These are phyloP conservation scores for Colletotrichum salicis DNA, from an alignment of 2,329 filamentous ascomycete species.

Conservation along the genomic window DNA sequence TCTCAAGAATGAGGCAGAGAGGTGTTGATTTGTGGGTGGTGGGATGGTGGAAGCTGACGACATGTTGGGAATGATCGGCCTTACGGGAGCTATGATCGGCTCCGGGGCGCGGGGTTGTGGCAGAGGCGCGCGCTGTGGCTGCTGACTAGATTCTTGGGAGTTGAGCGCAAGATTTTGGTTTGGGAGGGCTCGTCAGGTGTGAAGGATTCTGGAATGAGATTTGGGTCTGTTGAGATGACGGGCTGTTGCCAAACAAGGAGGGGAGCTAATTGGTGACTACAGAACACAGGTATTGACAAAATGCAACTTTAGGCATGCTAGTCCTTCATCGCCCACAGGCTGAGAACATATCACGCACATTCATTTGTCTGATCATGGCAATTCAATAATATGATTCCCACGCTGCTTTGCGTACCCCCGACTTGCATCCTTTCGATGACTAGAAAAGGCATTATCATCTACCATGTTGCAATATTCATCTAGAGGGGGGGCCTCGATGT, in stretches of 20 bases:
- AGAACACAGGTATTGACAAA: too few species aligned
- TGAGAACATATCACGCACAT: too few species aligned
- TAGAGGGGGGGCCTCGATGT: too few species aligned
- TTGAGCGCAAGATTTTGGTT: neutral
- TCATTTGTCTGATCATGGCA: too few species aligned
- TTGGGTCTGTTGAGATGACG: neutral
- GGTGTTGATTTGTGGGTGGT: neutral
- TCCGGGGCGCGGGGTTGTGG: neutral
- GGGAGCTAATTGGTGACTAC: too few species aligned
- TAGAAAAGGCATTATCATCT: too few species aligned
- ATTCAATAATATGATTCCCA: too few species aligned
- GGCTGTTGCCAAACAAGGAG: neutral
- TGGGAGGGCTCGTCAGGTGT: neutral
- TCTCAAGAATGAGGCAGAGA: neutral
- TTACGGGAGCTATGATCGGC: slow-evolving; percentile 6
- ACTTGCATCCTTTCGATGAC: too few species aligned
- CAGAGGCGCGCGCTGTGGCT: neutral
- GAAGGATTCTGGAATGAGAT: neutral
- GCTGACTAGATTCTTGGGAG: neutral
- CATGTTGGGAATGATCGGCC: slow-evolving; percentile 11
- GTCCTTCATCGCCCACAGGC: too few species aligned
- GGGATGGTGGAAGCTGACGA: slow-evolving; percentile 8
- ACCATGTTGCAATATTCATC: too few species aligned
- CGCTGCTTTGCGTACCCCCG: too few species aligned
- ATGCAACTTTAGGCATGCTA: too few species aligned